Conservation (phyloP, 1,139 yeast species). For the Geotrichum klebahnii region DNA sequence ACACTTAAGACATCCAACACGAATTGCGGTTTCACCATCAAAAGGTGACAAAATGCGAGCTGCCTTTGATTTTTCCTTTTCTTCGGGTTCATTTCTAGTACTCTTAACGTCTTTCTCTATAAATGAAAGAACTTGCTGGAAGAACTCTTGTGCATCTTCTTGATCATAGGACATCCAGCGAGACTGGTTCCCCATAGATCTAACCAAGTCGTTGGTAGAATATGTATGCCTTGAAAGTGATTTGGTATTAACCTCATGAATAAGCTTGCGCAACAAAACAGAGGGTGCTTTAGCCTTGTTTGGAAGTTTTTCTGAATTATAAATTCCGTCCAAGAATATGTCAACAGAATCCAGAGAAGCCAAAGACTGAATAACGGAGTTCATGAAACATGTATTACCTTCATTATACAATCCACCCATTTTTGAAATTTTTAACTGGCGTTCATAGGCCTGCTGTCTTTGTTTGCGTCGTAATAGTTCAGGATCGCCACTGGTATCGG, state of each 20-base stretch:
- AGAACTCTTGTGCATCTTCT: conserved; percentile 93
- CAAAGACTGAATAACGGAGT: conserved; percentile 76
- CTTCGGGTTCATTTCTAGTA: not conserved
- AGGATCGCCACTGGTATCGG: too few species aligned
- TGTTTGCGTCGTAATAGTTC: conserved; percentile 26
- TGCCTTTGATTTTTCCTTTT: conserved; percentile 18
- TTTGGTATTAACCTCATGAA: conserved; percentile 40
- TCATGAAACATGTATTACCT: conserved; percentile 93
- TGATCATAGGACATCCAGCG: conserved; percentile 80
- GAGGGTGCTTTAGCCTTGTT: conserved; percentile 6
- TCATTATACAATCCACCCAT: conserved; percentile 85
- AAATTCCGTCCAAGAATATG: conserved; percentile 50
- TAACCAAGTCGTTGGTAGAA: conserved; percentile 60
- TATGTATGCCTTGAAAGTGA: conserved; percentile 44
- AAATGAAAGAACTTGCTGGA: conserved; percentile 70
- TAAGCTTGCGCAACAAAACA: conserved; percentile 30
- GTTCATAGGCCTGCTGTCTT: conserved; percentile 28
- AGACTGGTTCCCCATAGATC: conserved; percentile 72
- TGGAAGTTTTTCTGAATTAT: conserved; percentile 6
- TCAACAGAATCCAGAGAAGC: conserved; percentile 67
- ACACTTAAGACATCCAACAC: conserved; percentile 84
- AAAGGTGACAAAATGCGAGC: conserved; percentile 67
- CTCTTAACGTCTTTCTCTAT: conserved; percentile 56
- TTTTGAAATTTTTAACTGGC: conserved; percentile 26
- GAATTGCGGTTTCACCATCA: conserved; percentile 79